Evolutionary conservation across 108 stramenopile genomes (phyloP).

Genomic region (Mediolabrus comicus): DNA sequence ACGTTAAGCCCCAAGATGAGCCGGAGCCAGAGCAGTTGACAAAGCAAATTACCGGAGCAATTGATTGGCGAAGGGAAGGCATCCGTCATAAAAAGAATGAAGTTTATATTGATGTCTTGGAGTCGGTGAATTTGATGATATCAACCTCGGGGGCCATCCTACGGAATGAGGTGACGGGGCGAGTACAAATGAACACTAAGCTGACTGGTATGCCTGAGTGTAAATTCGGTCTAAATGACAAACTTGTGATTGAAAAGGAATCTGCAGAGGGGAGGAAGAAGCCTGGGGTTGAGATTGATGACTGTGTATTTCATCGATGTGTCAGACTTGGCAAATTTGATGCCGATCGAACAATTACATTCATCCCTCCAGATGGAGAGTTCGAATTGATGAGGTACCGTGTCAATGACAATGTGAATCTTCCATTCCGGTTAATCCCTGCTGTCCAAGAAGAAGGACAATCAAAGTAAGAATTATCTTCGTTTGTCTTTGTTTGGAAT

Average conservation of each 20-base stretch:
- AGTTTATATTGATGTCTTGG: conserved; percentile 98
- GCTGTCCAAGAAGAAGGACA: conserved; percentile 95
- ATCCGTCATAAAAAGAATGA: conserved; percentile 99
- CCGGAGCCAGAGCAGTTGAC: conserved; percentile 81
- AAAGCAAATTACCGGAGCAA: conserved; percentile 98
- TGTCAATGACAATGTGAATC: conserved; percentile 94
- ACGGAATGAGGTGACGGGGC: conserved; percentile 94
- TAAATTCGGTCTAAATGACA: conserved; percentile 99
- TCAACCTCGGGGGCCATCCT: conserved; percentile 89
- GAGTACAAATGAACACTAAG: conserved; percentile 97
- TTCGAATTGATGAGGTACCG: conserved; percentile 99
- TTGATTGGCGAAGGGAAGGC: conserved; percentile 98
- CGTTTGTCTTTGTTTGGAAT: neutral
- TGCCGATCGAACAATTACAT: conserved; percentile 99
- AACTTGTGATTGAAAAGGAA: conserved; percentile 97
- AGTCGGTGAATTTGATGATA: conserved; percentile 94
- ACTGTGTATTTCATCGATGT: conserved; percentile 98
- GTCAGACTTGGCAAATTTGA: conserved; percentile 98
- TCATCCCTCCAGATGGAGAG: conserved; percentile 99
- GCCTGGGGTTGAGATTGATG: conserved; percentile 96
- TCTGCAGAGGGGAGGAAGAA: conserved; percentile 71
- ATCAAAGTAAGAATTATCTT: conserved; percentile 64
- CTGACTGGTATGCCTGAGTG: conserved; percentile 98
- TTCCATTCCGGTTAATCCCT: conserved; percentile 94
- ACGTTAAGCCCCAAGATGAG: conserved; percentile 75